Conservation (phyloP, 768 basidiomycete species). For the Mrakia gelida region DNA sequence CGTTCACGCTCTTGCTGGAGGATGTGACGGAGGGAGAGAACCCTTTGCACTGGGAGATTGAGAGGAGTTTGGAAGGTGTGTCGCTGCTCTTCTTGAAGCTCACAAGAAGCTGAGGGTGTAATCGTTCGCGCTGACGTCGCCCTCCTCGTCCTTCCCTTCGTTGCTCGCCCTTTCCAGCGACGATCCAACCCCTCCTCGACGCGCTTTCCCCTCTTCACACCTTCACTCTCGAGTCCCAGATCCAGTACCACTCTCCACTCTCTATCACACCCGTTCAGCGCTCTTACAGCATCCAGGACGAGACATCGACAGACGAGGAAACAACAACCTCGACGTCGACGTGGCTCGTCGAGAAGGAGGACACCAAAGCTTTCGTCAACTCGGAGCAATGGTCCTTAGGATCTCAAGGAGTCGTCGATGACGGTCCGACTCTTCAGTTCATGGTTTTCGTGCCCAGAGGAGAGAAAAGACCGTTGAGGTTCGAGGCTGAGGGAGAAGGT, state of each 20-base stretch:
- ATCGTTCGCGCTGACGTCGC: too few relatives aligned
- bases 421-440: constrained; percentile 87
- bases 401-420: constrained; percentile 41
- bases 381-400: constrained; percentile 94
- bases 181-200: constrained; percentile 62
- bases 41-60: constrained; percentile 63
- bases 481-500: constrained; percentile 54
- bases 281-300: background rate
- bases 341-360: constrained; percentile 67
- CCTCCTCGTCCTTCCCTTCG: too few relatives aligned
- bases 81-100: background rate
- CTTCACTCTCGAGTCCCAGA: constrained; percentile 89
- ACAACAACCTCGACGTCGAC: background rate
- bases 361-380: constrained; percentile 89
- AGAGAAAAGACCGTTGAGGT: constrained; percentile 60
- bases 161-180: constrained; percentile 49
- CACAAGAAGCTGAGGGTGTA: too few relatives aligned
- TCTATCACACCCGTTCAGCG: constrained; percentile 60
- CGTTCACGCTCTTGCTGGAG: constrained; percentile 91
- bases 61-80: constrained; percentile 59
- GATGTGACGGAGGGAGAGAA: constrained; percentile 63
- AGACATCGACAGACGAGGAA: constrained; percentile 36
- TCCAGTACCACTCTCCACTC: constrained; percentile 84
- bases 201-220: constrained; percentile 69
- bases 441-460: constrained; percentile 78